Base-by-base conservation (phyloP, 2,329 filamentous ascomycete species). In the Phoma sp. region DNA sequence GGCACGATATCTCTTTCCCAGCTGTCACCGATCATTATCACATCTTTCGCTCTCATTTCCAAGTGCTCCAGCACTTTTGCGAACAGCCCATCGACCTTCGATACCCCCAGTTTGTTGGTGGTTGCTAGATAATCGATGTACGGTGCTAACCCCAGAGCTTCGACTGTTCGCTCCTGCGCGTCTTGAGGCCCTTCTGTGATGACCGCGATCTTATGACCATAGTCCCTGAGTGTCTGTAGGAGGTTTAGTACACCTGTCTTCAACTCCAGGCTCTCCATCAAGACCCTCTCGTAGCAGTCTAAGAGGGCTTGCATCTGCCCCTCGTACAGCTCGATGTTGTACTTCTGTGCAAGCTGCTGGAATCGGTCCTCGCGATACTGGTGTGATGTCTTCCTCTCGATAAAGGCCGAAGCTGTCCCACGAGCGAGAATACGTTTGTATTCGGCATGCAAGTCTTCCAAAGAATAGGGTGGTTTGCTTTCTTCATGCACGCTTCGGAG, bases 181-280 rank as follows among this genome's bases (percentile, higher is more conserved):
- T 82, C 80, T 35, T 78, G 73, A 0, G 78, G 80, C 0, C 80
- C 79, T 58, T 83, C 80, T 0, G 80, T 82, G 0, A 82, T 71
- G 17, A 82, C 60, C 0, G 73, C 70, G 3, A 82, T 67, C n/a
- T 72, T 78, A 58, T 79, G 78, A 0, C 73, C 72, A 0, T 68
- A 58, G 0, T 29, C 10, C 45, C 72, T 76, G 2, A 82, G 59
- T 1, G 58, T 61, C 5, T 61, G 31, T 0, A 82, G 61, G 1
- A 82, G 58, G 0, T 65, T 47, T 3, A 74, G 13, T 0, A 76
- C 77, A 0, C 78, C 78, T 1, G 58, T 27, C 45, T 81, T 48
- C 2, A 43, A n/a, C 22, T 36, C 35, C 4, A 52, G 15, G 22
- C 12, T 46, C 15, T 40, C 3, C n/a, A 31, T 46, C n/a, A 52